Evolutionary conservation across 1,139 yeast genomes (phyloP), one percentile per base, ranked within the genome.

Genomic region (Geotrichum citri-aurantii): DNA sequence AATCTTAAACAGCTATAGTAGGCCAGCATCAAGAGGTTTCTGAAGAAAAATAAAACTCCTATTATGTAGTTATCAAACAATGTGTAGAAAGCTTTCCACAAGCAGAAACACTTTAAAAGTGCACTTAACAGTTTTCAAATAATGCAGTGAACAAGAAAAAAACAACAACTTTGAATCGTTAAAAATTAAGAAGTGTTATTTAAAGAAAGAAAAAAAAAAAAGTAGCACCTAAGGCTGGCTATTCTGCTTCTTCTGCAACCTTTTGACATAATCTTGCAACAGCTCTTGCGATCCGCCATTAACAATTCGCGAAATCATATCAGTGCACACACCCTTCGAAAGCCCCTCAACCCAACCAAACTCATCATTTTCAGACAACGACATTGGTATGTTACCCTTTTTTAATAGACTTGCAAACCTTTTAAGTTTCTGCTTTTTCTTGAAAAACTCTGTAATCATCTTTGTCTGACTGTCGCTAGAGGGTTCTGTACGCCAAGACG

Each of bases 401-500:
- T 29, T 46, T 2, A 24, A n/a, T n/a, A 37, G 31, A 29, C 19
- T n/a, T 10, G 27, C 26, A 31, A 47, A 26, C 19, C 48, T 42
- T 5, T 46, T 19, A 7, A 47, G 40, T 29, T 33, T 31, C 26
- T 33, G 48, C 5, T 37, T 21, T 19, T 51, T 49, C 26, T 50
- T 42, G 7, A 49, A 49, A 14, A 48, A 37, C 1, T 37, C 21
- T 17, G n/a, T n/a, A n/a, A 58, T 29, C 37, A 48, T 14, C 10
- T 60, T 56, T 23, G 57, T 55, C 42, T 66, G 67, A 47, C 57
- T 55, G 10, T 40, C 29, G 8, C 65, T 62, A 5, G 63, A 63
- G 6, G 62, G 61, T 11, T 61, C 58, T n/a, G 49, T 31, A 42
- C 71, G 56, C 71, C 71, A 69, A 1, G 61, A 50, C 3, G 68